phyloP scores from a whole-genome alignment of 1,284 basidiomycete genomes.

The Sporisorium sorghi region DNA sequence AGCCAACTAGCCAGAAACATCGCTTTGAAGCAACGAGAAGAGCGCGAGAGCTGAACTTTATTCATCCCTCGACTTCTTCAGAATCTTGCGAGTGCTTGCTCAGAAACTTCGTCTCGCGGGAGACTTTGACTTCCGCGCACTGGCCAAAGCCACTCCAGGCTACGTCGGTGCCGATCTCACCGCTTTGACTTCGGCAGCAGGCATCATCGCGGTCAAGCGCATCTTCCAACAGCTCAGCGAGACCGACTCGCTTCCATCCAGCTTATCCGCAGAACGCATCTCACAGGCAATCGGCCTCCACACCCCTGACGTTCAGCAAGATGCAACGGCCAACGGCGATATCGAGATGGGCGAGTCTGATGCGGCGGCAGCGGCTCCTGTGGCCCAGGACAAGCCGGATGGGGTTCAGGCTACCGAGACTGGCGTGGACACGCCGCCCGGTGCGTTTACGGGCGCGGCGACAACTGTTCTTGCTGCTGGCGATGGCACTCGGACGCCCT shows the following conservation, averaged over 20 bases:
- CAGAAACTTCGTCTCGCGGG: constrained; percentile 71
- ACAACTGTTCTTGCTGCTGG: constrained; percentile 18
- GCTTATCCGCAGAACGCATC: constrained; percentile 31
- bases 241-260: constrained; percentile 49
- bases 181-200: constrained; percentile 90
- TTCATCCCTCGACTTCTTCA: constrained; percentile 9
- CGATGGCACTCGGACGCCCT: constrained; percentile 20
- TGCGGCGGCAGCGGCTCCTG: not conserved
- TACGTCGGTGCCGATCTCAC: constrained; percentile 96
- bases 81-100: constrained; percentile 64
- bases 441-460: constrained; percentile 13
- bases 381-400: not conserved
- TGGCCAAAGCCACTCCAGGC: constrained; percentile 94
- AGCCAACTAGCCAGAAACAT: too few species aligned
- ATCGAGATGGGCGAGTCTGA: constrained; percentile 50
- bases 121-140: constrained; percentile 83
- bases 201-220: constrained; percentile 93
- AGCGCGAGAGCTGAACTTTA: constrained; percentile 14
- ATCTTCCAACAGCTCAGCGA: constrained; percentile 81
- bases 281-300: constrained; percentile 40
- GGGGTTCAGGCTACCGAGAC: not conserved
- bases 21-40: not conserved
- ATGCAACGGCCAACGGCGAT: constrained; percentile 17
- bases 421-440: constrained; percentile 8
- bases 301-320: constrained; percentile 7